Conservation (phyloP, 257 asterid species). For the Lantana camara region DNA sequence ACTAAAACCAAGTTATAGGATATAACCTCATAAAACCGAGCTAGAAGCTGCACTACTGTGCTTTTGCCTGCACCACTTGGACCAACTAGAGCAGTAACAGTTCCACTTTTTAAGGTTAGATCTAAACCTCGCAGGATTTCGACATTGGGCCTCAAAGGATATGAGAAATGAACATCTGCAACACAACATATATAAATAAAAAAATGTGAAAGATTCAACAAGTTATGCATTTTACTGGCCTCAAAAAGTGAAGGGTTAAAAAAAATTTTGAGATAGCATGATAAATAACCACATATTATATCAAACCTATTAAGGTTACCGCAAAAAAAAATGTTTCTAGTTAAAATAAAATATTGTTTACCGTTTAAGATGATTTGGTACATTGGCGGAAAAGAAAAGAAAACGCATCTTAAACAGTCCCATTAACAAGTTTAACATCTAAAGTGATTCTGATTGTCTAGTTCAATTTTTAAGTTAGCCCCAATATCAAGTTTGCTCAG, state of each 20-base stretch:
- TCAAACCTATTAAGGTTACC: not conserved
- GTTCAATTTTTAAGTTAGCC: too few species aligned
- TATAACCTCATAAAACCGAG: slow-evolving; percentile 91
- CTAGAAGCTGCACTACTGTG: slow-evolving; percentile 90
- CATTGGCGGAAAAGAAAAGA: too few species aligned
- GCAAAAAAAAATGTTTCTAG: not conserved
- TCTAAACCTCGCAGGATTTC: slow-evolving; percentile 79
- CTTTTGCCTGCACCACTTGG: slow-evolving; percentile 98
- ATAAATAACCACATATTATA: not conserved
- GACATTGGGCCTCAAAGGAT: slow-evolving; percentile 94
- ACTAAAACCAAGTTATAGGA: slow-evolving; percentile 8
- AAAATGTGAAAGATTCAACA: not conserved
- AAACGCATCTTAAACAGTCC: too few species aligned
- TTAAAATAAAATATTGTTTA: not conserved
- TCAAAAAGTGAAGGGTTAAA: not conserved
- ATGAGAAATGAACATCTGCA: slow-evolving; percentile 87
- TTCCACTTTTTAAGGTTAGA: slow-evolving; percentile 75
- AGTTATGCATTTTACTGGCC: slow-evolving; percentile 16
- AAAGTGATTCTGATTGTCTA: slow-evolving; percentile 2
- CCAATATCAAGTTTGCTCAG: too few species aligned
- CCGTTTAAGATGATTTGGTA: not conserved
- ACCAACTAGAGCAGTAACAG: slow-evolving; percentile 95
- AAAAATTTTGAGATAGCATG: not conserved
- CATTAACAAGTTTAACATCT: not conserved
- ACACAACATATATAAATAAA: not conserved